Evolutionary conservation across 331 rosid genomes (phyloP), one percentile per base, ranked within the genome.

Genomic region (Acacia pycnantha): DNA sequence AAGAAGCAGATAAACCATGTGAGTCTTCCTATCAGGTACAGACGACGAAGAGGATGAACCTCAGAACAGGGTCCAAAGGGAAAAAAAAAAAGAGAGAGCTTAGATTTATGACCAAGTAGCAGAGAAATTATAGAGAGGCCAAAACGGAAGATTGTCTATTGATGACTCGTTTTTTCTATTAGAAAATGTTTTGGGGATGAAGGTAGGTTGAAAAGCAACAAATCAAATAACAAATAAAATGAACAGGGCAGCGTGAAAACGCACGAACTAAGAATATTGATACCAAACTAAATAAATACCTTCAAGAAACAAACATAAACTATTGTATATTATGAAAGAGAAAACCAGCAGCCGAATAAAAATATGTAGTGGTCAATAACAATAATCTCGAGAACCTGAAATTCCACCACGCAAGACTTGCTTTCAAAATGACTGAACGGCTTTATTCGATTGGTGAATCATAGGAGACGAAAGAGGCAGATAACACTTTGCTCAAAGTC

Each of bases 151-250:
- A 81, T 33, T 43, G 35, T 76, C 68, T 70, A 66, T 82, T 73
- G 74, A 43, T 47, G 77, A 61, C 44, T 46, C 22, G 26, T 37
- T 59, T 26, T 41, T 22, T 44, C 21, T 46, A 33, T 27, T 47
- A 24, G 53, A 51, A 26, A 67, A 24, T 16, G 29, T 31, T n/a
- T 69, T 40, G 44, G 61, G 70, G 13, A 74, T 9, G 81, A 74
- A 69, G 84, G 83, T 78, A 26, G 81, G 86, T 78, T 48, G 86
- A 70, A 79, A 85, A 80, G 85, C 81, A 82, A 72, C 75, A 75
- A 76, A 65, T 31, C 50, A 53, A 18, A 51, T 51, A 43, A 33
- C 50, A 53, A 18, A 51, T 43, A 33, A 33, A 51, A 43, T 24
- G 47, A 14, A 41, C 71, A 68, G 3, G 62, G 40, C 58, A 31